Conservation (phyloP, 2,329 filamentous ascomycete genomes). For the Ciborinia camelliae region DNA sequence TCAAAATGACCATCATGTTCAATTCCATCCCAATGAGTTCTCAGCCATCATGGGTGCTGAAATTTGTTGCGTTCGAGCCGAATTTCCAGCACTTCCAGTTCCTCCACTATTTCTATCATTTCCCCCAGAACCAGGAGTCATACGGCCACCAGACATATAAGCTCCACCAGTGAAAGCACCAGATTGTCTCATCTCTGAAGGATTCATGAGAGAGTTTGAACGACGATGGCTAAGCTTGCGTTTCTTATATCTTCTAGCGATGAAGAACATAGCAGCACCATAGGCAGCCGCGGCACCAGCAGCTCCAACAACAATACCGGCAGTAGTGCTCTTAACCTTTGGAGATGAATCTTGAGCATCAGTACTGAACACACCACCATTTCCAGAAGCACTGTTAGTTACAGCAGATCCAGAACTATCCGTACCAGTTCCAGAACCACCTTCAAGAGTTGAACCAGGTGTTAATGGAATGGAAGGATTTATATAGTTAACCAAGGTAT, state of each 20-base stretch:
- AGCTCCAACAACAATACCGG: slow-evolving; percentile 62
- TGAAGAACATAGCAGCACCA: slow-evolving; percentile 72
- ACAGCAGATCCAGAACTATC: slow-evolving; percentile 39
- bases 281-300: slow-evolving; percentile 67
- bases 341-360: slow-evolving; percentile 45
- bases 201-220: slow-evolving; percentile 54
- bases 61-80: slow-evolving; percentile 63
- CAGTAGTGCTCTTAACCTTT: slow-evolving; percentile 60
- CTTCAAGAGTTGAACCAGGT: slow-evolving; percentile 42
- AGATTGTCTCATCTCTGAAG: slow-evolving; percentile 48
- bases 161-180: slow-evolving; percentile 51
- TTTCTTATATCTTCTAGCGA: slow-evolving; percentile 68
- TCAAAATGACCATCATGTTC: slow-evolving; percentile 35
- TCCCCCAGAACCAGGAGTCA: slow-evolving; percentile 37
- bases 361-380: slow-evolving; percentile 43
- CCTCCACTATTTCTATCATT: slow-evolving; percentile 53
- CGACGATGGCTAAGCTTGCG: slow-evolving; percentile 60
- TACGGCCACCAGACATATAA: slow-evolving; percentile 40
- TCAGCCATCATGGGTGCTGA: slow-evolving; percentile 72
- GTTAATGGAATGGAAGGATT: slow-evolving; percentile 66
- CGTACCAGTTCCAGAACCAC: slow-evolving; percentile 37
- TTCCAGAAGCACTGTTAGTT: slow-evolving; percentile 35
- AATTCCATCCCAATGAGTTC: slow-evolving; percentile 76
- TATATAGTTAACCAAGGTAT: slow-evolving; percentile 73
- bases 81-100: slow-evolving; percentile 44